Conservation (phyloP, 2,329 filamentous ascomycete genomes). For the Nemania serpens region DNA sequence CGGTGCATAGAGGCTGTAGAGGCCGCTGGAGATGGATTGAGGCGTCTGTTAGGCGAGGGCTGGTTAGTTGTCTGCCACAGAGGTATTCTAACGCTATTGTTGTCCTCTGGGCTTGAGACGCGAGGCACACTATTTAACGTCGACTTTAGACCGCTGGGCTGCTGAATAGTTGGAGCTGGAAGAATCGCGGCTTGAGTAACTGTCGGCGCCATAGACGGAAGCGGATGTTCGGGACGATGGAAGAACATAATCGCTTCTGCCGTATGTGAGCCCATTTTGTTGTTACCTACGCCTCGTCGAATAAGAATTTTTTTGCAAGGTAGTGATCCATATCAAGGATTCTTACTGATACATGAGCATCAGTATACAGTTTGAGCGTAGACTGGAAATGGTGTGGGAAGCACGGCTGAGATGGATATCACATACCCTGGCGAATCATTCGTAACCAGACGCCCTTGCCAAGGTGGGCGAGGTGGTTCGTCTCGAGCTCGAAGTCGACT, state of each 20-base stretch:
- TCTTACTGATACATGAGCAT: constrained; percentile 7
- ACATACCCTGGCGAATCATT: constrained; percentile 17
- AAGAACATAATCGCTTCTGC: constrained; percentile 10
- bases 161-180: neutral
- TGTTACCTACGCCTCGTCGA: neutral
- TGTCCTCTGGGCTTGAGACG: neutral
- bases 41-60: neutral
- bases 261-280: neutral
- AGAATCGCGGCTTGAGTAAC: neutral
- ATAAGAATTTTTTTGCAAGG: neutral
- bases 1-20: neutral
- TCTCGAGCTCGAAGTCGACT: neutral
- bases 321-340: neutral
- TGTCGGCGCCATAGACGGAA: neutral
- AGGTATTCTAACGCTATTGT: neutral
- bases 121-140: neutral
- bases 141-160: neutral
- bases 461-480: neutral
- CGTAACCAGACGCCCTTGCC: neutral
- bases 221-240: neutral
- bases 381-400: neutral
- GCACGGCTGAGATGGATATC: neutral
- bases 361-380: neutral
- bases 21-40: neutral
- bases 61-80: neutral